A percentile compares a stretch with the other conserved stretches of the same genome.
These are phyloP conservation scores for Candida berthetii DNA, from an alignment of 805 yeast species.

Conservation along the genomic window DNA sequence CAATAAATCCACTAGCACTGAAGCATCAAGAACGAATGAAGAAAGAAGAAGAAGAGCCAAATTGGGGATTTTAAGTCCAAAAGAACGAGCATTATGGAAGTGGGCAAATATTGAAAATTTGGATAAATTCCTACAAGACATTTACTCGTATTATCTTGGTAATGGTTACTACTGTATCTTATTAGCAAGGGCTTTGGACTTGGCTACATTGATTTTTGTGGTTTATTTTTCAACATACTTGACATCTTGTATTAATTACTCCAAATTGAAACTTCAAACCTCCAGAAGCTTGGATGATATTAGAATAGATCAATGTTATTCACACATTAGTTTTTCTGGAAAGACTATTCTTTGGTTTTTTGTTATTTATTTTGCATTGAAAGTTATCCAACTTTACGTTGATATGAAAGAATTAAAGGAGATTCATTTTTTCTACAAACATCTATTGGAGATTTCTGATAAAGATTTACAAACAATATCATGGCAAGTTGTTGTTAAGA, in stretches of 20 bases:
- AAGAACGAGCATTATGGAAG: constrained; percentile 82
- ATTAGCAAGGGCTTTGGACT: constrained; percentile 55
- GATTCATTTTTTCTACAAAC: constrained; percentile 67
- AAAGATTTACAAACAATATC: constrained; percentile 88
- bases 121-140: constrained; percentile 78
- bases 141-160: constrained; percentile 79
- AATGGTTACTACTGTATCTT: constrained; percentile 82
- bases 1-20: not conserved
- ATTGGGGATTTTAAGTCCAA: constrained; percentile 44
- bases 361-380: constrained; percentile 41
- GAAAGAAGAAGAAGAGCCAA: constrained; percentile 19
- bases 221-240: constrained; percentile 74
- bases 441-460: constrained; percentile 66
- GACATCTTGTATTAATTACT: constrained; percentile 74
- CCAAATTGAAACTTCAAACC: constrained; percentile 29
- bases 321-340: constrained; percentile 41
- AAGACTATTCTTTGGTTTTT: constrained; percentile 64
- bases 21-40: constrained; percentile 8
- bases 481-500: constrained; percentile 82
- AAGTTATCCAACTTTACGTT: constrained; percentile 48
- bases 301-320: constrained; percentile 29
- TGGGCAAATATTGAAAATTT: constrained; percentile 96
- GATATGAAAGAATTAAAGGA: constrained; percentile 68
- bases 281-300: constrained; percentile 23
- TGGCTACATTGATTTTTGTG: constrained; percentile 73